Conservation (phyloP, 2,329 filamentous ascomycete genomes). For the Pseudomassariella vexata region DNA sequence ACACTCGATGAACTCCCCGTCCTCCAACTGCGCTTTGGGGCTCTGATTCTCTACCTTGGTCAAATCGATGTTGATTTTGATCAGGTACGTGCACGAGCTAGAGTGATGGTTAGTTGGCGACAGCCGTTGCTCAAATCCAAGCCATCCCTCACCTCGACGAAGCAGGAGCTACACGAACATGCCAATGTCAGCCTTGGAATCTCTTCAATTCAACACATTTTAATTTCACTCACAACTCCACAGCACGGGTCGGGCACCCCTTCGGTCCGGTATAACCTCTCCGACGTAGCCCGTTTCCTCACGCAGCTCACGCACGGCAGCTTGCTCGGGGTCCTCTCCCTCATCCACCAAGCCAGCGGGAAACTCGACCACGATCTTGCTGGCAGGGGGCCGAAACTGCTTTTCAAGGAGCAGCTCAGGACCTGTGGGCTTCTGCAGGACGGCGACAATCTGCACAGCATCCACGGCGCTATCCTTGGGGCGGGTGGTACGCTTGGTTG, state of each 20-base stretch:
- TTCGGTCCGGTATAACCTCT: conserved; percentile 18
- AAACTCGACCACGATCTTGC: conserved; percentile 31
- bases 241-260: conserved; percentile 17
- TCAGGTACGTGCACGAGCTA: conserved; percentile 22
- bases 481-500: conserved; percentile 17
- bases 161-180: conserved; percentile 17
- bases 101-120: too few species aligned
- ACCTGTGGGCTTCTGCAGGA: conserved; percentile 14
- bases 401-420: conserved; percentile 30
- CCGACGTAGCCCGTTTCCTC: conserved; percentile 34
- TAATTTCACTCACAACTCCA: conserved; percentile 18
- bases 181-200: too few species aligned
- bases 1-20: conserved; percentile 47
- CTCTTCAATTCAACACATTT: too few species aligned
- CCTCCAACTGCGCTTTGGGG: conserved; percentile 39
- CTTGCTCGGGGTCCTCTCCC: conserved; percentile 28
- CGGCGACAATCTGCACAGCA: conserved; percentile 22
- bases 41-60: conserved; percentile 36
- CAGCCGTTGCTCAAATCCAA: too few species aligned
- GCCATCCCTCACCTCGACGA: conserved; percentile 19
- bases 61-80: conserved; percentile 41
- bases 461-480: conserved; percentile 21
- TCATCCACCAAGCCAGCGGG: conserved; percentile 33
- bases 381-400: conserved; percentile 31
- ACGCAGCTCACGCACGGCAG: conserved; percentile 30